A percentile compares a stretch with the other conserved stretches of the same genome.
phyloP scores from a whole-genome alignment of 169 alveolate genomes.

The Babesia caballi region DNA sequence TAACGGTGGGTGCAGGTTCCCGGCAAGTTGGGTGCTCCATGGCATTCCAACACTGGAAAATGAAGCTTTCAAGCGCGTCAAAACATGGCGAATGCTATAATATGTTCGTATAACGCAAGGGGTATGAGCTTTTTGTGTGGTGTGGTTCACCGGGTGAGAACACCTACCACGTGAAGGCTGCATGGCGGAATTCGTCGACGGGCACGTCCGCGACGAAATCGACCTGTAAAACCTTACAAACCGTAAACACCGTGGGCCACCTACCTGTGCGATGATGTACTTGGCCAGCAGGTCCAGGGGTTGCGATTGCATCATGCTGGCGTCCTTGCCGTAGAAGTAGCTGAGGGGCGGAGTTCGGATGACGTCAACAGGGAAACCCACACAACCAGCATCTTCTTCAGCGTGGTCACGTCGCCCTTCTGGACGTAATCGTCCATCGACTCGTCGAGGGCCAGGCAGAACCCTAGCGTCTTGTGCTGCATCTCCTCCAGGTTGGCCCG shows the following conservation, averaged over 20 bases:
- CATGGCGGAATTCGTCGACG: slow-evolving; percentile 35
- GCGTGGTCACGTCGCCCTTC: slow-evolving; percentile 12
- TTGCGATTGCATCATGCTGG: slow-evolving; percentile 12
- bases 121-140: background rate
- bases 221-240: background rate
- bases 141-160: too few relatives aligned
- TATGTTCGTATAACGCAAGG: background rate
- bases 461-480: slow-evolving; percentile 61
- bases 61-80: too few relatives aligned
- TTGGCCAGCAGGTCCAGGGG: slow-evolving; percentile 18
- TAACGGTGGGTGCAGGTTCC: too few relatives aligned
- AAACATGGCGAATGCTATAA: background rate
- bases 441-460: slow-evolving; percentile 62
- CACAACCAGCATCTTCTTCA: slow-evolving; percentile 38
- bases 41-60: too few relatives aligned
- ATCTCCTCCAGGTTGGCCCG: slow-evolving; percentile 48
- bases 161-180: slow-evolving; percentile 50
- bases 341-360: background rate
- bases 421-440: slow-evolving; percentile 31
- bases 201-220: slow-evolving; percentile 39
- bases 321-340: slow-evolving; percentile 40
- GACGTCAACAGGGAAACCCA: background rate
- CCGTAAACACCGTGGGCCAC: background rate
- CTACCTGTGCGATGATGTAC: slow-evolving; percentile 38
- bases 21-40: too few relatives aligned